Base-by-base conservation (phyloP, 345 rosid genomes). In the Physaria fendleri region DNA sequence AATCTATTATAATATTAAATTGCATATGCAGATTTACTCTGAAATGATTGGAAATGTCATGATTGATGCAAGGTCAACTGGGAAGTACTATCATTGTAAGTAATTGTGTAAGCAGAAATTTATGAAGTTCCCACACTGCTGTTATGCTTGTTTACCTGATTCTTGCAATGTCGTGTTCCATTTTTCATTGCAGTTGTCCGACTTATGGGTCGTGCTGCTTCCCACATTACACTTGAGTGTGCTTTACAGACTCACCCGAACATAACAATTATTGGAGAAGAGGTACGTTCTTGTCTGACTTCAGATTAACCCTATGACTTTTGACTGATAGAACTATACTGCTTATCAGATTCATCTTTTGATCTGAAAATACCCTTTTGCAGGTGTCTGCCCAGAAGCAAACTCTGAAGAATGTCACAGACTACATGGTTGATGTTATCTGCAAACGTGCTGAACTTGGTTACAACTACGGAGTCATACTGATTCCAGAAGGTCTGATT, bases 191-290 rank as follows among this genome's bases (percentile, higher is more conserved):
- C 82, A 93, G 99, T 94, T 82, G 99, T 94, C 40, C 69, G 99
- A 61, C 95, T 94, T 51, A 94, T 94, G 99, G 99, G 99, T 32
- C 99, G 99, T 71, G 96, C 99, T 16, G 99, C 99, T 66, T 94
- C 99, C 48, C 99, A 94, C 71, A 90, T 94, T 65, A 94, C 99
- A 13, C 79, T 94, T 56, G 97, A 94, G 80, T 90, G 99, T 76
- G 99, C 99, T 67, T 68, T 94, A 76, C 97, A 94, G 76, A 90
- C 99, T 71, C 99, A 89, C 77, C 97, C 97, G 0, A 93, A 93
- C 76, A 79, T 93, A 39, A 87, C 99, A 27, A 59, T 93, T 59
- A 85, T 93, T 14, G 99, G 99, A 59, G 99, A 93, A 81, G 99
- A 93, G 99, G 99, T 87, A 70, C 39, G 45, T 43, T 32, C 16